phyloP scores from a whole-genome alignment of 2,329 filamentous ascomycete species.

The Periconia sp. region DNA sequence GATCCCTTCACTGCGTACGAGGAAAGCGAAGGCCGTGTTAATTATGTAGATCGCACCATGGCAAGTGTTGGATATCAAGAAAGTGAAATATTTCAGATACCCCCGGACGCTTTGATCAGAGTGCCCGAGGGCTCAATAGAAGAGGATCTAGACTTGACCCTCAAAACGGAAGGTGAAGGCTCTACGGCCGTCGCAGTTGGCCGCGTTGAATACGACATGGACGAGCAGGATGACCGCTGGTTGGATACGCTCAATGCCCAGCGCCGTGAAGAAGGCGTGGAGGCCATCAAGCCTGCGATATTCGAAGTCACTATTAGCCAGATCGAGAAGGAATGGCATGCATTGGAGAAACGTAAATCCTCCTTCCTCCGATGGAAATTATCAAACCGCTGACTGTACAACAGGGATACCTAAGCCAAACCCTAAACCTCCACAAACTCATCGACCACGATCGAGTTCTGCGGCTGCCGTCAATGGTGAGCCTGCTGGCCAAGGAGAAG shows the following conservation, averaged over 20 bases:
- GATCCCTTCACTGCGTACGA: conserved; percentile 80
- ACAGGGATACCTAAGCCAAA: conserved; percentile 86
- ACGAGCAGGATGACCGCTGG: conserved; percentile 98
- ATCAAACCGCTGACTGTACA: conserved; percentile 6
- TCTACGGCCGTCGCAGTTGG: conserved; percentile 60
- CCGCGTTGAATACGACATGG: conserved; percentile 98
- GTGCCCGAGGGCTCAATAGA: conserved; percentile 64
- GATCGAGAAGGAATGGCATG: conserved; percentile 98
- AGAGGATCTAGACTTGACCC: conserved; percentile 62
- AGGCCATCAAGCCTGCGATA: conserved; percentile 85
- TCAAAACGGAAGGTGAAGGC: conserved; percentile 62
- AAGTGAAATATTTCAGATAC: conserved; percentile 82
- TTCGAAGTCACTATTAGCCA: conserved; percentile 99
- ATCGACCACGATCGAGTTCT: conserved; percentile 87
- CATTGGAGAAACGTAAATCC: conserved; percentile 75
- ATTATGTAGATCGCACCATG: conserved; percentile 96
- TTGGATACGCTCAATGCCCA: conserved; percentile 79
- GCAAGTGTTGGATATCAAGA: conserved; percentile 95
- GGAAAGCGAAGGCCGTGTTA: conserved; percentile 79
- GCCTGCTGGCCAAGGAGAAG: conserved; percentile 75
- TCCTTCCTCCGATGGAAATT: background rate
- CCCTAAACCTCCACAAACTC: conserved; percentile 92
- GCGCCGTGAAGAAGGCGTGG: conserved; percentile 72
- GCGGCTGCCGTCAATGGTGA: conserved; percentile 96
- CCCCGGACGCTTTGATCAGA: conserved; percentile 70